Evolutionary conservation across 2,329 filamentous ascomycete species (phyloP).

Genomic region (Amylocarpus encephaloides): DNA sequence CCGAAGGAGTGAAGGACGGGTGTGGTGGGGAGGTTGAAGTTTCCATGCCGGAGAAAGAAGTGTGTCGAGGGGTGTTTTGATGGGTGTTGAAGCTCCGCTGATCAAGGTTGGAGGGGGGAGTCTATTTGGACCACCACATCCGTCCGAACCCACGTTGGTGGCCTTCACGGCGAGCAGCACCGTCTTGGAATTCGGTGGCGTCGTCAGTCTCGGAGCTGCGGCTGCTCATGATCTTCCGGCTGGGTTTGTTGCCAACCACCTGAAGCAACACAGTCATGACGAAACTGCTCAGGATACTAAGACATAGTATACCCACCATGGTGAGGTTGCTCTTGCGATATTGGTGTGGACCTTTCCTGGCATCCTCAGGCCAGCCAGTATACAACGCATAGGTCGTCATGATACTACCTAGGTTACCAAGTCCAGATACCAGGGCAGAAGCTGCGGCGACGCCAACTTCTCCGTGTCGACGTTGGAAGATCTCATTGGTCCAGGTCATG

Average conservation of each 20-base stretch:
- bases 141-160: conserved; percentile 52
- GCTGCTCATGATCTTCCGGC: conserved; percentile 38
- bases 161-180: conserved; percentile 52
- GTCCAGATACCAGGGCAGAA: conserved; percentile 75
- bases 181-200: conserved; percentile 46
- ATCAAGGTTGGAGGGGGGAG: not conserved
- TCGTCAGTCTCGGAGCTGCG: conserved; percentile 35
- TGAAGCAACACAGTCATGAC: conserved; percentile 62
- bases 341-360: conserved; percentile 57
- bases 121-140: conserved; percentile 26
- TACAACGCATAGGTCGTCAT: conserved; percentile 86
- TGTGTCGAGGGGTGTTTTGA: not conserved
- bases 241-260: conserved; percentile 48
- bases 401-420: conserved; percentile 82
- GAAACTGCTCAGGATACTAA: conserved; percentile 68
- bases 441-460: conserved; percentile 87
- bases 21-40: conserved; percentile 19
- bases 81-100: conserved; percentile 23
- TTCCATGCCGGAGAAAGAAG: not conserved
- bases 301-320: conserved; percentile 78
- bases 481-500: conserved; percentile 89
- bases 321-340: conserved; percentile 79
- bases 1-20: not conserved
- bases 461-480: conserved; percentile 83
- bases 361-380: conserved; percentile 76